Evolutionary conservation across 2,329 filamentous ascomycete genomes (phyloP).

Genomic region (Penicillium nordicum): DNA sequence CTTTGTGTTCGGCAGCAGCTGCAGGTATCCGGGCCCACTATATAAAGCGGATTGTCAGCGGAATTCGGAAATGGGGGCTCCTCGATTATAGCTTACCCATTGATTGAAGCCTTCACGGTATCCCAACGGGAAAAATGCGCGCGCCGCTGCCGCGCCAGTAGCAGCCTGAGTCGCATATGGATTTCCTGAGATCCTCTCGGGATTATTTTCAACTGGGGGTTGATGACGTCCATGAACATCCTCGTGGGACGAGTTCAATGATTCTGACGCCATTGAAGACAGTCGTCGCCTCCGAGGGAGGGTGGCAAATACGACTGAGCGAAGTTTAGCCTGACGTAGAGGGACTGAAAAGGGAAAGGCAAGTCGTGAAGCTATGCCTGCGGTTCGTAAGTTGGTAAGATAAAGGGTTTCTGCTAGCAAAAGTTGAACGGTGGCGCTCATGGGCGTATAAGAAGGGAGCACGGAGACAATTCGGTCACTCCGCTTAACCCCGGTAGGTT

Average conservation of each 20-base stretch:
- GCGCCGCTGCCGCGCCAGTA: conserved; percentile 28
- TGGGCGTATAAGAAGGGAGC: conserved; percentile 9
- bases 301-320: conserved; percentile 12
- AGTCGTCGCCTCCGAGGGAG: conserved; percentile 16
- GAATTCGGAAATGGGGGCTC: conserved; percentile 4
- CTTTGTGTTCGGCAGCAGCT: conserved; percentile 78
- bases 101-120: conserved; percentile 90
- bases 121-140: conserved; percentile 69
- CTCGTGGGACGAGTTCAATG: conserved; percentile 32
- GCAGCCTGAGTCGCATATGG: conserved; percentile 35
- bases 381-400: background rate
- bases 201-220: conserved; percentile 14
- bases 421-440: conserved; percentile 14
- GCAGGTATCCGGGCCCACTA: conserved; percentile 86
- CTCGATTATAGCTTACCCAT: conserved; percentile 62
- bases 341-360: background rate
- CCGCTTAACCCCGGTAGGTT: conserved; percentile 26
- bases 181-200: conserved; percentile 12
- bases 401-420: conserved; percentile 7
- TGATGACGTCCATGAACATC: conserved; percentile 24
- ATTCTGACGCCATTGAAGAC: conserved; percentile 37
- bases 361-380: background rate
- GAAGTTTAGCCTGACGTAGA: background rate
- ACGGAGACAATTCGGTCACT: conserved; percentile 23
- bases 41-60: conserved; percentile 15